Conservation (phyloP, 1,284 basidiomycete species). For the Ganoderma resinaceum region DNA sequence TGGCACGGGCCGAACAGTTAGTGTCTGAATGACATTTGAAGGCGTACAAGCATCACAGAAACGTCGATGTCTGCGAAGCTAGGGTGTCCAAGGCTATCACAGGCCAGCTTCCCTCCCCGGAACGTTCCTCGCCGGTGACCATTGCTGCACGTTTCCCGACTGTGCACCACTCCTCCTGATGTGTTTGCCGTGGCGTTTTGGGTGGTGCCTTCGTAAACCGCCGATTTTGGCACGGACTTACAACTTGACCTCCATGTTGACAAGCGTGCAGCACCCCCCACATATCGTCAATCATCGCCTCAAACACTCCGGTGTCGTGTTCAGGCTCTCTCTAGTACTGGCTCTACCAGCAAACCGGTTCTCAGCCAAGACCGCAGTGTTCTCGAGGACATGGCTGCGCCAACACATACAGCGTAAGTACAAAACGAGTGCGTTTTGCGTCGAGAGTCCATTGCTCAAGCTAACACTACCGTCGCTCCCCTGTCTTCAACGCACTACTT, state of each 20-base stretch:
- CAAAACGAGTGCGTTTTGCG: not conserved
- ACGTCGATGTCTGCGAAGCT: not conserved
- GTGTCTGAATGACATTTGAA: not conserved
- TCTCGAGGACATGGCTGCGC: not conserved
- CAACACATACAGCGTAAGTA: not conserved
- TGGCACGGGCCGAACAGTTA: not conserved
- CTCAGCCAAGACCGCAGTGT: constrained; percentile 4
- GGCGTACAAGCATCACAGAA: not conserved
- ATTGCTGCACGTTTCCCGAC: not conserved
- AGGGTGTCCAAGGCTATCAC: not conserved
- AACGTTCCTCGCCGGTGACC: not conserved
- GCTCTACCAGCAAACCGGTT: not conserved
- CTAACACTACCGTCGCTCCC: not conserved
- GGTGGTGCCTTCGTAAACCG: not conserved
- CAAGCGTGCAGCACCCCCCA: not conserved
- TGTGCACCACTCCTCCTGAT: not conserved
- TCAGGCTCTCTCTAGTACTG: not conserved
- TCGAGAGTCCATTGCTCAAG: not conserved
- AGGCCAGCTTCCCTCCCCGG: not conserved
- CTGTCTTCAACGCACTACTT: not conserved
- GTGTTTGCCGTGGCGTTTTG: not conserved
- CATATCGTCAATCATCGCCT: constrained; percentile 3
- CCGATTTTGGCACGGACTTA: not conserved
- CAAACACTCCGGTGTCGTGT: not conserved
- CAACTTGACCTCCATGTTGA: not conserved